Conservation (phyloP, 352 stramenopile species). For the Thalassiosira exigua region DNA sequence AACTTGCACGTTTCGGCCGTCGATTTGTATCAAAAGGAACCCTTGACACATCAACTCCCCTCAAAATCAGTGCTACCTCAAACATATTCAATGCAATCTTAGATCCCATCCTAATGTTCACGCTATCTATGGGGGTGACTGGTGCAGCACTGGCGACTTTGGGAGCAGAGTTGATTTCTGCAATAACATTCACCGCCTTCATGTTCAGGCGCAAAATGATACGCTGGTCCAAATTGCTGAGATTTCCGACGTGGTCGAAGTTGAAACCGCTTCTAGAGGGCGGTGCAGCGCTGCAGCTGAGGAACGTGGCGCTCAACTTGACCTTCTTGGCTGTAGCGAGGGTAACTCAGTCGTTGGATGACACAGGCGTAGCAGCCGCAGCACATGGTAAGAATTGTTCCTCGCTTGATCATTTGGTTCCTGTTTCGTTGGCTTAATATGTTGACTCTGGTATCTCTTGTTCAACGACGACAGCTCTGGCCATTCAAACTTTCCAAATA, state of each 20-base stretch:
- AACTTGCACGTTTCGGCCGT: too few relatives aligned
- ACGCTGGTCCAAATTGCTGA: constrained; percentile 67
- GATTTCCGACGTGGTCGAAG: constrained; percentile 63
- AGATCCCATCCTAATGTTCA: constrained; percentile 86
- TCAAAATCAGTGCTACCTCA: constrained; percentile 81
- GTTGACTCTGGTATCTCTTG: too few relatives aligned
- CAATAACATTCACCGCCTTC: constrained; percentile 70
- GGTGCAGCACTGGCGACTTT: constrained; percentile 84
- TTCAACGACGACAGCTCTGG: too few relatives aligned
- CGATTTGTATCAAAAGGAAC: too few relatives aligned
- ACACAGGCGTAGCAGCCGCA: constrained; percentile 76
- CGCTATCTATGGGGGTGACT: constrained; percentile 73
- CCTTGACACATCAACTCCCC: constrained; percentile 80
- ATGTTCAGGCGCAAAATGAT: constrained; percentile 71
- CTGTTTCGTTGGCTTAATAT: too few relatives aligned
- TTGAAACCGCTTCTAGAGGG: constrained; percentile 76
- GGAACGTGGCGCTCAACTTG: constrained; percentile 81
- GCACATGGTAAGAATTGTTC: too few relatives aligned
- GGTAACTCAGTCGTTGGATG: constrained; percentile 81
- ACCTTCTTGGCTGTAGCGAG: constrained; percentile 82
- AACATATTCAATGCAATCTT: constrained; percentile 85
- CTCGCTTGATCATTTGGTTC: too few relatives aligned
- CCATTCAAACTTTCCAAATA: constrained; percentile 82
- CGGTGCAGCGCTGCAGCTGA: constrained; percentile 74
- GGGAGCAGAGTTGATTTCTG: constrained; percentile 78